Base-by-base conservation (phyloP, 768 basidiomycete genomes). In the Russula dissimulans region DNA sequence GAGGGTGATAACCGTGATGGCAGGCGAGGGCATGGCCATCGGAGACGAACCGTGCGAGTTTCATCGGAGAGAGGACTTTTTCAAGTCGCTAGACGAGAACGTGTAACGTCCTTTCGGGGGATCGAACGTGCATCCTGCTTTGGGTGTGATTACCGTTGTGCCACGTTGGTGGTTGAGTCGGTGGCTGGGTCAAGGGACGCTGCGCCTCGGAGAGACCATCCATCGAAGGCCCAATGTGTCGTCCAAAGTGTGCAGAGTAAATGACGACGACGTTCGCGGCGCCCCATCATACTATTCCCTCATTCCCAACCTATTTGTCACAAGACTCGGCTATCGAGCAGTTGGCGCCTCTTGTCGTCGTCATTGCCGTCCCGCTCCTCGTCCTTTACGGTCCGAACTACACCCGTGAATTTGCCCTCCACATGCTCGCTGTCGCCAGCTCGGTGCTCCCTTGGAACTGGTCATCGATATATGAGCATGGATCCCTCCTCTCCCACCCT, bases 361-460 rank as follows among this genome's bases (percentile, higher is more conserved):
- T 89, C 66, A 63, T 88, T 57, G 61, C 76, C 57, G 66, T 78
- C 22, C 75, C 78, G 2, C 65, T 76, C 7, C 58, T 71, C 51
- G 68, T 73, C 17, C 68, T 76, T 46, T 46, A 69, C 60, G 60
- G 71, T 38, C 71, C 68, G 36, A 65, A 70, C 38, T 61, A 71
- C 54, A 63, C 69, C 26, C 66, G 65, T 45, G 61, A 69, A 54
- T 67, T 67, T 47, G 57, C 67, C 62, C 60, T 67, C 61, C 77
- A 87, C 84, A 81, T 85, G 59, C 76, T 89, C 56, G 82, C 85
- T 61, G 75, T 73, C 55, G 67, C 87, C 34, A 77, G 78, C n/a
- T 69, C 78, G 29, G 72, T 75, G 42, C 72, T 87, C 31, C 81
- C 83, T 15, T 89, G 86, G 87, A 78, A 79, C 63, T 87, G 86